Evolutionary conservation across 139 green algal genomes (phyloP).

Genomic region (Mesotaenium endlicherianum): DNA sequence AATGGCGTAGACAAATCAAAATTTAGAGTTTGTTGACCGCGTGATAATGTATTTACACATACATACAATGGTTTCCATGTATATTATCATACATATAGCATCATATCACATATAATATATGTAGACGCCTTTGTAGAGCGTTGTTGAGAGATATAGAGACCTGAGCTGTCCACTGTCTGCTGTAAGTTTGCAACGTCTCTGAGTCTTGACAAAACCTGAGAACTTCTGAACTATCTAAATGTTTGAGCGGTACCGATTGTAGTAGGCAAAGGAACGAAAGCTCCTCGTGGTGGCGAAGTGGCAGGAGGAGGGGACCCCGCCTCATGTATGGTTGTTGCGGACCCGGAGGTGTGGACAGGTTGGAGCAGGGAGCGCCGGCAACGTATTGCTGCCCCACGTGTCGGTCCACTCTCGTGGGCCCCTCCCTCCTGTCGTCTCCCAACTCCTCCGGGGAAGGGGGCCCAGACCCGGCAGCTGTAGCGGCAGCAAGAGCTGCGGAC

Average conservation of each 20-base stretch:
- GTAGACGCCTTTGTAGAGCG: too few species aligned
- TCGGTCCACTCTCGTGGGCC: neutral
- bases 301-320: neutral
- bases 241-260: neutral
- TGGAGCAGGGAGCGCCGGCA: constrained; percentile 13
- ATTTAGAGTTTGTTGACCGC: too few species aligned
- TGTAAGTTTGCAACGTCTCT: neutral
- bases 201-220: neutral
- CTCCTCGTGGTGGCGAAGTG: neutral
- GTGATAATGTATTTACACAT: too few species aligned
- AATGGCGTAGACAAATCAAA: too few species aligned
- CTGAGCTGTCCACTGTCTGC: too few species aligned
- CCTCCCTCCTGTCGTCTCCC: neutral
- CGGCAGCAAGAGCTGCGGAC: neutral
- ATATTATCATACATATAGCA: too few species aligned
- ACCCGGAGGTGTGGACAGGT: neutral
- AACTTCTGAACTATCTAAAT: neutral
- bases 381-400: constrained; percentile 33
- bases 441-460: neutral
- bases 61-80: too few species aligned
- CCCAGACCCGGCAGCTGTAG: neutral
- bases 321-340: neutral
- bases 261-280: neutral
- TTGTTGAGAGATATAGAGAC: too few species aligned
- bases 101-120: too few species aligned